These are phyloP conservation scores for Hibiscus trionum DNA, from an alignment of 345 rosid species.

Conservation along the genomic window DNA sequence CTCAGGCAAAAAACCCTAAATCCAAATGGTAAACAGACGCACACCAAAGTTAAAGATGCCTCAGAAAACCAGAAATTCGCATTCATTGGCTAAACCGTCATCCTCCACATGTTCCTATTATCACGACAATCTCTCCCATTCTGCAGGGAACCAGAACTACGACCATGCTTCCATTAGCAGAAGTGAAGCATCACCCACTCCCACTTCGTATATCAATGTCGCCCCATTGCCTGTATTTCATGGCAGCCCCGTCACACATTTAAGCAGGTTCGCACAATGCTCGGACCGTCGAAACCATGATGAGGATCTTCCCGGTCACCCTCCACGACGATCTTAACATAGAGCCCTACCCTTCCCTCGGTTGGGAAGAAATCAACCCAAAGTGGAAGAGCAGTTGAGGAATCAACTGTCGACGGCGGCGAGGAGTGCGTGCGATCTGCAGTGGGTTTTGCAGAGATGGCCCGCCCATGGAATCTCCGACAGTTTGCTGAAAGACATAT, in stretches of 20 bases:
- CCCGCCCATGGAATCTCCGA: conserved; percentile 25
- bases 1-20: too few relatives aligned
- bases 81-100: neutral
- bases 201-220: conserved; percentile 17
- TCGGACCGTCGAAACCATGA: conserved; percentile 11
- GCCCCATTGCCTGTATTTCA: conserved; percentile 33
- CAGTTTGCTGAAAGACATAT: conserved; percentile 19
- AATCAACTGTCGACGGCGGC: conserved; percentile 16
- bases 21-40: too few relatives aligned
- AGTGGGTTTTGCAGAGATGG: conserved; percentile 26
- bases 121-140: neutral
- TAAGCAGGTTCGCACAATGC: conserved; percentile 31
- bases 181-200: neutral
- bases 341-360: conserved; percentile 28
- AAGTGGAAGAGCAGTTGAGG: conserved; percentile 15
- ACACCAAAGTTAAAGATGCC: too few relatives aligned
- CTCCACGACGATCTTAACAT: conserved; percentile 31
- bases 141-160: neutral
- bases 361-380: conserved; percentile 23
- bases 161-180: neutral
- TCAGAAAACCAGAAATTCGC: neutral
- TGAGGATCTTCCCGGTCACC: conserved; percentile 35
- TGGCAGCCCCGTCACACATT: conserved; percentile 22
- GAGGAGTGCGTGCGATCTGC: conserved; percentile 28
- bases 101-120: neutral